Conservation (phyloP, 495 filamentous ascomycete species). For the Melanomma pulvis-pyrius region DNA sequence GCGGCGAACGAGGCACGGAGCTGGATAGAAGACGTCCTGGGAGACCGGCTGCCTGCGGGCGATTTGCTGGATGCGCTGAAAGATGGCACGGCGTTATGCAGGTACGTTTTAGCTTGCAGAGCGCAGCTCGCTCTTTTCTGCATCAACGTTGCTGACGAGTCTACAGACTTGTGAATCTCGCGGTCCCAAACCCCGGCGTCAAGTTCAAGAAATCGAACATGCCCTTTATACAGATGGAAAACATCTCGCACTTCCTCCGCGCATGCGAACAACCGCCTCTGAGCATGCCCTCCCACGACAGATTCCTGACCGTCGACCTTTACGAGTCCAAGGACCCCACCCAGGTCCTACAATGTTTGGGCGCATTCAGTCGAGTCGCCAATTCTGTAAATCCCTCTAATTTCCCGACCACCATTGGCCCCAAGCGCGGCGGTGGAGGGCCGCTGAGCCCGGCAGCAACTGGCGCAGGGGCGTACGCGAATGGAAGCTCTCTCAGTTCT, state of each 20-base stretch:
- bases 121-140: no score
- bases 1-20: conserved; percentile 81
- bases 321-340: conserved; percentile 96
- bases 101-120: conserved; percentile 53
- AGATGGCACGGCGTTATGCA: conserved; percentile 90
- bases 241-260: conserved; percentile 93
- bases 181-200: conserved; percentile 73
- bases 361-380: conserved; percentile 87
- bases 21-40: conserved; percentile 88
- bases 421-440: conserved; percentile 53
- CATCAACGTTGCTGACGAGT: conserved; percentile 9
- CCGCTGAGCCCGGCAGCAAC: conserved; percentile 72
- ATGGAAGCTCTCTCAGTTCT: conserved; percentile 28
- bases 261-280: conserved; percentile 83
- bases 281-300: conserved; percentile 86
- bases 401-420: conserved; percentile 74
- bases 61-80: conserved; percentile 86
- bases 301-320: conserved; percentile 96
- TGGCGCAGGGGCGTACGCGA: conserved; percentile 56
- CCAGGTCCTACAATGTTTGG: conserved; percentile 91
- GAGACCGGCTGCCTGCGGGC: conserved; percentile 65
- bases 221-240: conserved; percentile 99
- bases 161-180: conserved; percentile 78
- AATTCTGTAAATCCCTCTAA: conserved; percentile 71
- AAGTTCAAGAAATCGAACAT: conserved; percentile 81